Conservation (phyloP, 345 rosid genomes). For the Raphanus raphanistrum region DNA sequence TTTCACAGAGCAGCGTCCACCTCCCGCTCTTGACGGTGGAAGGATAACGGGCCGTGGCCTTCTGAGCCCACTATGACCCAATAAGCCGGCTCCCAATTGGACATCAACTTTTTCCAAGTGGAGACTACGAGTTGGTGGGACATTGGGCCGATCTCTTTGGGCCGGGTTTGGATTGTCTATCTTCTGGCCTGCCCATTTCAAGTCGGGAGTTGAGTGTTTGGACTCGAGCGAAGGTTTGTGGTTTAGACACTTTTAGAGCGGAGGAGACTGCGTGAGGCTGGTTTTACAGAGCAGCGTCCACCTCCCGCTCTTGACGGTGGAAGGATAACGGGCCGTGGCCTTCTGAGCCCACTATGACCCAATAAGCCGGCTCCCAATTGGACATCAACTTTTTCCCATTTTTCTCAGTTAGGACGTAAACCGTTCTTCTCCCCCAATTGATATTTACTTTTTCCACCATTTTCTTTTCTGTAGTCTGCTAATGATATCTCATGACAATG, state of each 20-base stretch:
- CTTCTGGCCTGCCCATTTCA: neutral
- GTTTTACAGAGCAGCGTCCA: neutral
- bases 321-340: neutral
- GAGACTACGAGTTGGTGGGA: neutral
- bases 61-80: neutral
- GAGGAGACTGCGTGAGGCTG: neutral
- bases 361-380: neutral
- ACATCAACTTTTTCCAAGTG: neutral
- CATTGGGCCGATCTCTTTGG: neutral
- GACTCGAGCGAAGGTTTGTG: neutral
- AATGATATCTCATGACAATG: too few relatives aligned
- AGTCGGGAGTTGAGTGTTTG: neutral
- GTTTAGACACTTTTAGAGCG: neutral
- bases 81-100: neutral
- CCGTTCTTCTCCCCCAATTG: too few relatives aligned
- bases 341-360: neutral
- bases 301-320: neutral
- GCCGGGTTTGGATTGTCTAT: neutral
- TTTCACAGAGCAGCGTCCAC: neutral
- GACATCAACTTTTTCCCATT: too few relatives aligned
- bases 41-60: neutral
- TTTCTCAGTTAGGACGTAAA: too few relatives aligned
- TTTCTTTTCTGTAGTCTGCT: too few relatives aligned
- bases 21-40: neutral
- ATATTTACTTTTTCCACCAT: too few relatives aligned